These are phyloP conservation scores for Pilobolus umbonatus DNA, from an alignment of 192 early-diverging fungal genomes.

Conservation along the genomic window DNA sequence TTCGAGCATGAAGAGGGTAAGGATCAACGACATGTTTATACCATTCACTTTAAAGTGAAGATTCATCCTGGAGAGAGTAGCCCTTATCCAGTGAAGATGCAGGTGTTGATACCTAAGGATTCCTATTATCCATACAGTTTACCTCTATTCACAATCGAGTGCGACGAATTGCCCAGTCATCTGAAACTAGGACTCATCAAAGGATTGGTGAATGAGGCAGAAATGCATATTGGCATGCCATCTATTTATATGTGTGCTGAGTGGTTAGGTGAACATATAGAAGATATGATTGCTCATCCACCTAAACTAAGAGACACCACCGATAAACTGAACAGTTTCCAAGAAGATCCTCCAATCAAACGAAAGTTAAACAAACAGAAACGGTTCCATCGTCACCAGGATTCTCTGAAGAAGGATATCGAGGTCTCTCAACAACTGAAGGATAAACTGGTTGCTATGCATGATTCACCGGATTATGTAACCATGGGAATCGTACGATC, in stretches of 20 bases:
- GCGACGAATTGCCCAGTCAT: slow-evolving; percentile 67
- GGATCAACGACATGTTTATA: not conserved
- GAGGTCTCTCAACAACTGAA: slow-evolving; percentile 10
- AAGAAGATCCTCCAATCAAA: not conserved
- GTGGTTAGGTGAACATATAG: slow-evolving; percentile 45
- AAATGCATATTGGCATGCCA: slow-evolving; percentile 39
- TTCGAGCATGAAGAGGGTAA: slow-evolving; percentile 30
- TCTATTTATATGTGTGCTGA: slow-evolving; percentile 58
- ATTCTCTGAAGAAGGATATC: not conserved
- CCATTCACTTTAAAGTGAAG: slow-evolving; percentile 4
- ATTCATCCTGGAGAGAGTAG: not conserved
- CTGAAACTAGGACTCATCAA: slow-evolving; percentile 55
- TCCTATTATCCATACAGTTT: slow-evolving; percentile 63
- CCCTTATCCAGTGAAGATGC: not conserved
- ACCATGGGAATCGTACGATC: slow-evolving; percentile 40
- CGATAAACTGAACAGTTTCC: slow-evolving; percentile 20
- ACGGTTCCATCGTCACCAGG: not conserved
- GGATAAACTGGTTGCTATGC: slow-evolving; percentile 8
- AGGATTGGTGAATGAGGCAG: slow-evolving; percentile 42
- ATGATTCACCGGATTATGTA: slow-evolving; percentile 26
- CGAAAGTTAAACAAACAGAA: slow-evolving; percentile 6
- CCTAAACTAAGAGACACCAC: slow-evolving; percentile 43
- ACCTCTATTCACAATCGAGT: slow-evolving; percentile 59
- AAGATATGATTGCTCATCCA: slow-evolving; percentile 44
- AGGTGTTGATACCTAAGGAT: slow-evolving; percentile 45